A percentile compares a stretch with the other conserved stretches of the same genome.
Conservation (phyloP, 257 asterid species). For the Primulina huaijiensis region DNA sequence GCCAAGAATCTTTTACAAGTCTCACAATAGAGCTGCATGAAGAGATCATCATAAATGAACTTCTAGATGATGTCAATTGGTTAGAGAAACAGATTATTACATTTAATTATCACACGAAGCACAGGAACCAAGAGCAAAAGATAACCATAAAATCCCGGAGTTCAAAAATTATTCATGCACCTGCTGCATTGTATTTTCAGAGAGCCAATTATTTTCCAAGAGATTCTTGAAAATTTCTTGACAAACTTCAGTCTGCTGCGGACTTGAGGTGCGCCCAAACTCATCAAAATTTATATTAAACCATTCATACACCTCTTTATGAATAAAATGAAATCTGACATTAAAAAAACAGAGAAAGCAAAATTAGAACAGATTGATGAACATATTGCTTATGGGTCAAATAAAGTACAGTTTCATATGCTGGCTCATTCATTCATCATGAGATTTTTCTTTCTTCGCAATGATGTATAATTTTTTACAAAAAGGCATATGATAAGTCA, state of each 20-base stretch:
- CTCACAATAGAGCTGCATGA: conserved; percentile 67
- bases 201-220: conserved; percentile 67
- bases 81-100: not conserved
- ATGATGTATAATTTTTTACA: conserved; percentile 3
- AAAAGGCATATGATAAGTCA: conserved; percentile 6
- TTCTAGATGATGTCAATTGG: conserved; percentile 2
- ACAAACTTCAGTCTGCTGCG: conserved; percentile 85
- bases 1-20: conserved; percentile 78
- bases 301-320: conserved; percentile 78
- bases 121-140: conserved; percentile 1
- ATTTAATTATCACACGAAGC: conserved; percentile 8
- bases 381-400: not conserved
- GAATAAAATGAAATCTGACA: conserved; percentile 76
- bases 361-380: not conserved
- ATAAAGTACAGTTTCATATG: conserved; percentile 4
- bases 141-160: conserved; percentile 10
- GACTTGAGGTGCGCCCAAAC: conserved; percentile 90
- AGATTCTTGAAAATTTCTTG: conserved; percentile 78
- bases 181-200: conserved; percentile 84
- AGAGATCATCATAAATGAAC: conserved; percentile 7
- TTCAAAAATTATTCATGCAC: conserved; percentile 30
- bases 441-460: not conserved
- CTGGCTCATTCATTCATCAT: not conserved
- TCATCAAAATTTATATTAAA: conserved; percentile 79
- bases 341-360: conserved; percentile 7